Percentiles rank a stretch among this genome's conserved stretches.
Conservation (phyloP, 305 asterid species). For the Rubia tinctorum region DNA sequence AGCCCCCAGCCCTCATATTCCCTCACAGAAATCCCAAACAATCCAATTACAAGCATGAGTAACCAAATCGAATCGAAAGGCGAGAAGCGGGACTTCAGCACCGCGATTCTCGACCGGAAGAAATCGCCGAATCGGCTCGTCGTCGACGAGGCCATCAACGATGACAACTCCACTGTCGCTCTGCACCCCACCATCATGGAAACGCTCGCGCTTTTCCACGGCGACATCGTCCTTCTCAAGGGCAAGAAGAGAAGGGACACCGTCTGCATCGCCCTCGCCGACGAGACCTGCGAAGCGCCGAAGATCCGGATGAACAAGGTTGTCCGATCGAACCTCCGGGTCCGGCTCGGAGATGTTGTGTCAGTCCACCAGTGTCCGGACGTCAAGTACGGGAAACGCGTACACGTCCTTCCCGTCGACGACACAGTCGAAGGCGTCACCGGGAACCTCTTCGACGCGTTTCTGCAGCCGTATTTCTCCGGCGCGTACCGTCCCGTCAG, state of each 20-base stretch:
- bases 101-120: conserved; percentile 86
- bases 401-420: conserved; percentile 86
- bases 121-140: conserved; percentile 79
- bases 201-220: conserved; percentile 87
- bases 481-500: conserved; percentile 49
- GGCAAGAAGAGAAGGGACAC: conserved; percentile 92
- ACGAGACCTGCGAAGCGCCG: conserved; percentile 75
- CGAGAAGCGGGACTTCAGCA: conserved; percentile 84
- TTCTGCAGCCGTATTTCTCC: conserved; percentile 53
- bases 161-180: conserved; percentile 81
- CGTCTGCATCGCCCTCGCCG: conserved; percentile 83
- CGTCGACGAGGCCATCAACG: conserved; percentile 83
- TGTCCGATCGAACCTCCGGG: conserved; percentile 77
- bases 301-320: conserved; percentile 66
- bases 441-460: conserved; percentile 79
- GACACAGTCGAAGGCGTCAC: conserved; percentile 85
- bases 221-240: conserved; percentile 84
- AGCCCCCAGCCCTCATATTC: too few species aligned
- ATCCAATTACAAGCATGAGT: too few species aligned
- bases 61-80: too few species aligned
- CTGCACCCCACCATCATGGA: conserved; percentile 85
- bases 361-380: conserved; percentile 92
- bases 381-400: conserved; percentile 88
- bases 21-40: too few species aligned
- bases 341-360: conserved; percentile 89